phyloP scores from a whole-genome alignment of 1,139 yeast species.

The Magnusiomyces ingens region DNA sequence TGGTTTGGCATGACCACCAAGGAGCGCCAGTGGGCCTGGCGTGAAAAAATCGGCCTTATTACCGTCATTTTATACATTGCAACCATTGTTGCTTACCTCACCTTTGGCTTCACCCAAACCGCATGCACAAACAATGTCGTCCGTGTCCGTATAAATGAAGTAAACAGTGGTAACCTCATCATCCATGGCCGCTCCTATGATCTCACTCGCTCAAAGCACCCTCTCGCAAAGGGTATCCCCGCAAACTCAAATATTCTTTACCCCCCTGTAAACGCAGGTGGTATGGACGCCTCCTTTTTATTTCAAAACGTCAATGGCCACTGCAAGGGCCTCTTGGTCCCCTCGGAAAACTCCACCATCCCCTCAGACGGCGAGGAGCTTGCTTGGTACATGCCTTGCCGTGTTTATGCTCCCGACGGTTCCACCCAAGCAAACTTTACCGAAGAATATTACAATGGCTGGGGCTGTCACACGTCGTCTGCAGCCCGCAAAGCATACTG shows the following conservation, averaged over 20 bases:
- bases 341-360: constrained; percentile 61
- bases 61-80: constrained; percentile 70
- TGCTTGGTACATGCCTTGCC: constrained; percentile 98
- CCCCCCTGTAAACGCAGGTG: constrained; percentile 86
- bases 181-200: constrained; percentile 80
- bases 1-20: constrained; percentile 72
- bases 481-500: constrained; percentile 66
- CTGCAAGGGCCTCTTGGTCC: constrained; percentile 75
- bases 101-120: constrained; percentile 85
- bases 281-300: constrained; percentile 77
- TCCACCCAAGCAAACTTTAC: constrained; percentile 58
- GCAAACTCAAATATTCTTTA: constrained; percentile 64
- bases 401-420: constrained; percentile 62
- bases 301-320: constrained; percentile 95
- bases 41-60: constrained; percentile 85
- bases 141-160: constrained; percentile 54
- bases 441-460: constrained; percentile 57
- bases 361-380: constrained; percentile 59
- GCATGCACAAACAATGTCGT: constrained; percentile 56
- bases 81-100: constrained; percentile 72
- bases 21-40: constrained; percentile 91
- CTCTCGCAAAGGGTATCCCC: constrained; percentile 69
- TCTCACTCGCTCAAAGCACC: constrained; percentile 64
- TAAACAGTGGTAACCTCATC: constrained; percentile 55
- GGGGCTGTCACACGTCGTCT: constrained; percentile 83